A percentile compares a stretch with the other conserved stretches of the same genome.
These are phyloP conservation scores for Aspergillus steynii DNA, from an alignment of 495 filamentous ascomycete species.

Conservation along the genomic window DNA sequence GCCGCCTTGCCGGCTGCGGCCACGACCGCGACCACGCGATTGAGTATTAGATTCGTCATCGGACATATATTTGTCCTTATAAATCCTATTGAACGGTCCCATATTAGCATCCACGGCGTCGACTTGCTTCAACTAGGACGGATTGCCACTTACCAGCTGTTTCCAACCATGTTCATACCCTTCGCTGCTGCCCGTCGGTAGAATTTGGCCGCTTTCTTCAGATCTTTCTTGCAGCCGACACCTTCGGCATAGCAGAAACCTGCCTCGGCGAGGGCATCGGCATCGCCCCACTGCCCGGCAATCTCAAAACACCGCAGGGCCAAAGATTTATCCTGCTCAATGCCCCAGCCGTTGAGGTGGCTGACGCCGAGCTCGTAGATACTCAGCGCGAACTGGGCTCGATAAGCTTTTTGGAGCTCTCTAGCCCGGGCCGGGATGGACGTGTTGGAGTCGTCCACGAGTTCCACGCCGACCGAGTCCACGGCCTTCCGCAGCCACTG, in stretches of 20 bases:
- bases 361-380: conserved; percentile 97
- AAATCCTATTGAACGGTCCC: conserved; percentile 62
- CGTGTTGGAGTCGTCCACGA: conserved; percentile 73
- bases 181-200: conserved; percentile 89
- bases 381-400: conserved; percentile 89
- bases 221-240: conserved; percentile 87
- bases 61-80: conserved; percentile 92
- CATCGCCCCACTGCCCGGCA: conserved; percentile 95
- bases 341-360: conserved; percentile 97
- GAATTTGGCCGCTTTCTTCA: conserved; percentile 89
- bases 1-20: conserved; percentile 18
- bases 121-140: not conserved
- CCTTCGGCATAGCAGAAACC: conserved; percentile 88
- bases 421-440: conserved; percentile 62
- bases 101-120: conserved; percentile 15
- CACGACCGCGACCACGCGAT: conserved; percentile 36
- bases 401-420: conserved; percentile 71
- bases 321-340: conserved; percentile 84
- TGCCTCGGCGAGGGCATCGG: conserved; percentile 85
- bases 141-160: conserved; percentile 76
- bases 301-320: conserved; percentile 95
- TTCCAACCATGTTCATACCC: conserved; percentile 96
- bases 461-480: conserved; percentile 77
- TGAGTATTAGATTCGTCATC: conserved; percentile 55
- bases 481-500: conserved; percentile 89